These are phyloP conservation scores for Lasiosphaeriaceae sp. DNA, from an alignment of 495 filamentous ascomycete species.

Conservation along the genomic window DNA sequence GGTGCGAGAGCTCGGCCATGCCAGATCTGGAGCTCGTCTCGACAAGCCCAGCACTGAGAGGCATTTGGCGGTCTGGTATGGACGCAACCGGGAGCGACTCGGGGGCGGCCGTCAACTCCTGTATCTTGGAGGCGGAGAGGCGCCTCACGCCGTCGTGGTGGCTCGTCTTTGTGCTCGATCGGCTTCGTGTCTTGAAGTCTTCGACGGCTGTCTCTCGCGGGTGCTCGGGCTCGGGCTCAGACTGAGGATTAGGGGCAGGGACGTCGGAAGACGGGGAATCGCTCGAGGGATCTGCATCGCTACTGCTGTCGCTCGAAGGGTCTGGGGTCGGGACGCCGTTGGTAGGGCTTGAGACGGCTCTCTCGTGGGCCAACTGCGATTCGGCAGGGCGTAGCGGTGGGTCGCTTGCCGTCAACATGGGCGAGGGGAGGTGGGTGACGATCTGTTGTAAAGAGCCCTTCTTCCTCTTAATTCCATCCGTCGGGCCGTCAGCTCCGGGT, in stretches of 20 bases:
- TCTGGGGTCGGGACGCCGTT: slow-evolving; percentile 29
- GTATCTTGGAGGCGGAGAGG: slow-evolving; percentile 54
- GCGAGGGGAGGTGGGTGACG: slow-evolving; percentile 14
- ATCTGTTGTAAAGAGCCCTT: neutral
- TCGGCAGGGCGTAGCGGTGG: neutral
- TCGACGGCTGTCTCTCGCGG: neutral
- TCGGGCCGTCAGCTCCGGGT: neutral
- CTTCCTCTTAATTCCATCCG: neutral
- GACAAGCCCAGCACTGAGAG: slow-evolving; percentile 32
- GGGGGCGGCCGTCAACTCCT: slow-evolving; percentile 50
- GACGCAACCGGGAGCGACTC: slow-evolving; percentile 45
- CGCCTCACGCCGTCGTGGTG: slow-evolving; percentile 43
- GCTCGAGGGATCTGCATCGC: slow-evolving; percentile 19
- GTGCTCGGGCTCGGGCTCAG: neutral
- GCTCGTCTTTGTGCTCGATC: slow-evolving; percentile 34
- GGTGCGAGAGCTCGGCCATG: slow-evolving; percentile 25
- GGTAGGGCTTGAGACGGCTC: slow-evolving; percentile 12
- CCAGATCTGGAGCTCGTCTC: slow-evolving; percentile 28
- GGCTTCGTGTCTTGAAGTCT: slow-evolving; percentile 19
- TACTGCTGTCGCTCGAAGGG: slow-evolving; percentile 30
- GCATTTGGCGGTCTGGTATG: slow-evolving; percentile 20
- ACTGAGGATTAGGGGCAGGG: neutral
- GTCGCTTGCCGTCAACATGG: slow-evolving; percentile 13
- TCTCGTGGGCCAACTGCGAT: neutral
- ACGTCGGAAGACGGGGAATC: neutral